Evolutionary conservation across 768 basidiomycete species (phyloP), one percentile per base, ranked within the genome.

Genomic region (Fibroporia radiculosa): DNA sequence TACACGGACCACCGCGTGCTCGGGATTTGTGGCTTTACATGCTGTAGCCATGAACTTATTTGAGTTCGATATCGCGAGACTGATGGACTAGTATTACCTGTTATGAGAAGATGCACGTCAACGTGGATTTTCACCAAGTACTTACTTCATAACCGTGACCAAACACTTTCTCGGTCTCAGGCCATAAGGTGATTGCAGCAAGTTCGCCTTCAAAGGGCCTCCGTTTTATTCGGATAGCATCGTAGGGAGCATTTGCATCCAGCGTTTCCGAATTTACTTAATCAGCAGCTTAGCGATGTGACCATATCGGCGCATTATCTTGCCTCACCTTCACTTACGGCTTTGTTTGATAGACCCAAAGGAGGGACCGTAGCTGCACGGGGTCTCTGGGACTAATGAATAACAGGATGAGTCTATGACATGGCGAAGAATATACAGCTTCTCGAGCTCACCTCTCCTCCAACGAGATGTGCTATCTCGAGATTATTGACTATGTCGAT

Each of bases 141-240:
- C 66, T 41, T 48, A 85, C 91, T 76, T 99, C 96, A 56, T 97
- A 98, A 32, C 95, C 93, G 62, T 98, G 96, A 4, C 95, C 96
- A 61, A 96, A 99, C 0, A 99, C 72, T 61, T 99, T 99, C 56
- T 98, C 96, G 1, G 80, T 69, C 66, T 99, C 96, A 0, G 95
- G 96, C 96, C 96, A 99, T 1, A 98, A 71, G 0, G 95, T 98
- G 13, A 77, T 75, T 0, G 80, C 75, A 0, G 90, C 82, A 0
- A 98, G 72, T 61, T 97, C 93, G 10, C 88, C 90, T 59, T 98
- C 96, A 45, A 91, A 89, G 0, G 96, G 84, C 40, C 72, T 60
- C 35, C 48, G 48, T 51, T 53, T 41, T 42, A 40, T 45, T 39
- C 58, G 45, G 23, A 49, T 18, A 53, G 50, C 33, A 35, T 55